Evolutionary conservation across 2,329 filamentous ascomycete genomes (phyloP).

Genomic region (Basipetospora sp.): DNA sequence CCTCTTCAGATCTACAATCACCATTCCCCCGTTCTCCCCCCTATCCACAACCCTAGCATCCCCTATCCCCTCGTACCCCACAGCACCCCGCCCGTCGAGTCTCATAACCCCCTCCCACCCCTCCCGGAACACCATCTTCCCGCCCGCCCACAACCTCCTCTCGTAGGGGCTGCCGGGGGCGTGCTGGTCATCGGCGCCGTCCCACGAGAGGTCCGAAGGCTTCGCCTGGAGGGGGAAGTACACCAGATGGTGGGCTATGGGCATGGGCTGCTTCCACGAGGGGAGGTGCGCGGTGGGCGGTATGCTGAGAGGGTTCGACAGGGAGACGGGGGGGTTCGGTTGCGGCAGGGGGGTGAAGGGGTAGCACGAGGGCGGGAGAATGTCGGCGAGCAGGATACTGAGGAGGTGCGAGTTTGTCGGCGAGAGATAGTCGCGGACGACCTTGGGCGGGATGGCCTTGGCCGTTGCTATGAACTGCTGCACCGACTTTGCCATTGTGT

Average conservation of each 20-base stretch:
- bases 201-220: constrained; percentile 49
- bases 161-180: constrained; percentile 53
- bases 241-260: constrained; percentile 64
- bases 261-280: constrained; percentile 22
- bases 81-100: constrained; percentile 24
- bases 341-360: constrained; percentile 8
- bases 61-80: constrained; percentile 32
- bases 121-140: constrained; percentile 43
- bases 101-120: constrained; percentile 17
- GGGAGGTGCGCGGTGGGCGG: neutral
- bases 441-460: constrained; percentile 12
- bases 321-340: constrained; percentile 5
- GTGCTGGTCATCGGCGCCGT: constrained; percentile 74
- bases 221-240: constrained; percentile 67
- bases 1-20: constrained; percentile 37
- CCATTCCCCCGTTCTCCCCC: constrained; percentile 23
- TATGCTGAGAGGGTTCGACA: constrained; percentile 12
- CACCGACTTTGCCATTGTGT: neutral
- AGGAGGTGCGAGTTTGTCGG: constrained; percentile 53
- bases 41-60: constrained; percentile 21
- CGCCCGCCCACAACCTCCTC: constrained; percentile 80
- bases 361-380: constrained; percentile 24
- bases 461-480: constrained; percentile 6
- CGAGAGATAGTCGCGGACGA: constrained; percentile 31
- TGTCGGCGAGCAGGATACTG: constrained; percentile 42